Base-by-base conservation (phyloP, 2,329 filamentous ascomycete genomes). In the Fusarium sp. region DNA sequence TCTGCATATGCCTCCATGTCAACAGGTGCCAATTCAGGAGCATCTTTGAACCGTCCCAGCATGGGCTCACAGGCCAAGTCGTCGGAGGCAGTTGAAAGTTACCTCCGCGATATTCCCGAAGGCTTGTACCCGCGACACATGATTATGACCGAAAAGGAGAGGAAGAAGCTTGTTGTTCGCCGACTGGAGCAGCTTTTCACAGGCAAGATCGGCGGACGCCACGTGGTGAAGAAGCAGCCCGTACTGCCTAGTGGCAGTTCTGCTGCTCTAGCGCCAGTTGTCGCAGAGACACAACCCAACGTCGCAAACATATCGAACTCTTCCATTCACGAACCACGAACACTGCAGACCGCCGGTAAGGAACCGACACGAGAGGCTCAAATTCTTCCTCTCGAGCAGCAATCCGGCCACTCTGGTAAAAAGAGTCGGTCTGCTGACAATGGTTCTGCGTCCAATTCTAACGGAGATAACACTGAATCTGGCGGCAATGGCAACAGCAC, bases 161-260 rank as follows among this genome's bases (percentile, higher is more conserved):
- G 89, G 81, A 93, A 93, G 81, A 93, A 90, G 75, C 75, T 94
- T 21, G 91, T 95, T 0, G 93, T 95, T 4, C 86, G 88, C 55
- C 86, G 92, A 4, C 78, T 97, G 8, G 93, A 97, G 74, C 92
- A 94, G 67, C 84, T 97, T 3, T 97, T 96, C 66, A 93, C 92
- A 1, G 93, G 93, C 5, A 92, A 91, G 74, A 83, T 85, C 20
- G 79, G 77, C 6, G 81, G 81, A 7, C 79, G 82, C 74, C 76
- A 83, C 79, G 46, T 69, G 33, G 73, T 68, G 16, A 74, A 65
- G 43, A 78, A 69, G 57, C 73, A 63, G 15, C 35, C 57, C 6
- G 48, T 61, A 18, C 68, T 73, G 18, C 69, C 68, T 0, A 49
- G 59, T 29, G 67, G 57, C 5, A 68, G 63, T 2, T 49, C 53